Conservation (phyloP, 2,329 filamentous ascomycete species). For the Diaporthe citri region DNA sequence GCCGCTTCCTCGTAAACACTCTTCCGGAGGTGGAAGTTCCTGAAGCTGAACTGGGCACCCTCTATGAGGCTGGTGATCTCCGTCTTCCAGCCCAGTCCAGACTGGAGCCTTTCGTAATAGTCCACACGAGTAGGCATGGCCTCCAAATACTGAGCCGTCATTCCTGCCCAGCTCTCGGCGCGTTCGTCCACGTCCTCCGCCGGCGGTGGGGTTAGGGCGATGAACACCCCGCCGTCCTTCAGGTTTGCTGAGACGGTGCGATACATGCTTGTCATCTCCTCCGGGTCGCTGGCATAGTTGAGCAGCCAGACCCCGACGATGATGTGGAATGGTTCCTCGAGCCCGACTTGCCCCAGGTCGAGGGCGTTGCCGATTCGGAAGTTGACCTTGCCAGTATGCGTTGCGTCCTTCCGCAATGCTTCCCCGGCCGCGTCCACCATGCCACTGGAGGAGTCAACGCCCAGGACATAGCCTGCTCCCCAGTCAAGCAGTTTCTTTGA, state of each 20-base stretch:
- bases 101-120: conserved; percentile 35
- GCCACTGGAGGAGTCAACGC: conserved; percentile 51
- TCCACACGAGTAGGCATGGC: conserved; percentile 25
- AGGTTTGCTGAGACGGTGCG: conserved; percentile 51
- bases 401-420: conserved; percentile 27
- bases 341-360: conserved; percentile 42
- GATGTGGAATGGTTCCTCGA: conserved; percentile 50
- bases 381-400: conserved; percentile 30
- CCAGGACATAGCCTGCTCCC: conserved; percentile 51
- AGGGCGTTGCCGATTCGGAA: conserved; percentile 46
- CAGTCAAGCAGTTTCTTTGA: conserved; percentile 50
- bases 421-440: conserved; percentile 49
- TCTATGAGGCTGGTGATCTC: conserved; percentile 23
- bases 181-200: conserved; percentile 38
- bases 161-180: conserved; percentile 2
- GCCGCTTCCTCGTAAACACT: conserved; percentile 48
- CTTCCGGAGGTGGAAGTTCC: conserved; percentile 47
- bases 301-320: conserved; percentile 53
- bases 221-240: conserved; percentile 50
- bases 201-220: conserved; percentile 45
- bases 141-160: not conserved
- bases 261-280: conserved; percentile 51
- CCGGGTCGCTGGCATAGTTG: conserved; percentile 50
- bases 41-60: conserved; percentile 44
- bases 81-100: conserved; percentile 38